Percentiles rank a stretch among this genome's conserved stretches.
phyloP scores from a whole-genome alignment of 2,329 filamentous ascomycete species.

The Pseudogymnoascus sp. region DNA sequence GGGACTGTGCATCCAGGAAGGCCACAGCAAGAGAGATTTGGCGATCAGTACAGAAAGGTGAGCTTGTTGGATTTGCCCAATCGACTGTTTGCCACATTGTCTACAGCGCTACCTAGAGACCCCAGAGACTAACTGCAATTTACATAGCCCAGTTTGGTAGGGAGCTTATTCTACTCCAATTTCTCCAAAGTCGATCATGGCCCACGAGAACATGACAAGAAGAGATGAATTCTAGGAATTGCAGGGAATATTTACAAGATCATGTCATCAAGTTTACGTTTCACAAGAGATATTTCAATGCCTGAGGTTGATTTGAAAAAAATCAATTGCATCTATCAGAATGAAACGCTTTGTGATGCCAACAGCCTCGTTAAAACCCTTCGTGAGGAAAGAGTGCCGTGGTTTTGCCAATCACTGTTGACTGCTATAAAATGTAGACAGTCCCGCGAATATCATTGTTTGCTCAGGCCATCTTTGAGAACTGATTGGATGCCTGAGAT shows the following conservation, averaged over 20 bases:
- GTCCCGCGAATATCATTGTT: background rate
- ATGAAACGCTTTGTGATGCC: conserved; percentile 1
- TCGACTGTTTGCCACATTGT: background rate
- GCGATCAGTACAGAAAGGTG: conserved; percentile 3
- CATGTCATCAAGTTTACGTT: background rate
- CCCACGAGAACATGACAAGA: background rate
- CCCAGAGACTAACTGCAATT: background rate
- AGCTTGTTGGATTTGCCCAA: background rate
- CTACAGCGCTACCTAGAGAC: background rate
- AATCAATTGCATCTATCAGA: conserved; percentile 7
- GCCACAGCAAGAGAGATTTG: conserved; percentile 2
- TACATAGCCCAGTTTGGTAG: background rate
- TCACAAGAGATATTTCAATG: background rate
- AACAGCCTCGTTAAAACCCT: background rate
- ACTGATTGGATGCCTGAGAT: background rate
- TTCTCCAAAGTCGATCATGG: conserved; percentile 2
- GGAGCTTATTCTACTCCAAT: background rate
- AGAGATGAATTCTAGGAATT: background rate
- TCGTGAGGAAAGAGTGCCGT: background rate
- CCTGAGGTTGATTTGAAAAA: background rate
- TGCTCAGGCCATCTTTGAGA: conserved; percentile 2
- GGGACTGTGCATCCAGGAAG: background rate
- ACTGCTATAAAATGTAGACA: conserved; percentile 4
- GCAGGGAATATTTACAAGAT: background rate
- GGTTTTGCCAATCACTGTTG: conserved; percentile 4